These are phyloP conservation scores for Raffaelea albimanens DNA, from an alignment of 2,329 filamentous ascomycete genomes.

Conservation along the genomic window DNA sequence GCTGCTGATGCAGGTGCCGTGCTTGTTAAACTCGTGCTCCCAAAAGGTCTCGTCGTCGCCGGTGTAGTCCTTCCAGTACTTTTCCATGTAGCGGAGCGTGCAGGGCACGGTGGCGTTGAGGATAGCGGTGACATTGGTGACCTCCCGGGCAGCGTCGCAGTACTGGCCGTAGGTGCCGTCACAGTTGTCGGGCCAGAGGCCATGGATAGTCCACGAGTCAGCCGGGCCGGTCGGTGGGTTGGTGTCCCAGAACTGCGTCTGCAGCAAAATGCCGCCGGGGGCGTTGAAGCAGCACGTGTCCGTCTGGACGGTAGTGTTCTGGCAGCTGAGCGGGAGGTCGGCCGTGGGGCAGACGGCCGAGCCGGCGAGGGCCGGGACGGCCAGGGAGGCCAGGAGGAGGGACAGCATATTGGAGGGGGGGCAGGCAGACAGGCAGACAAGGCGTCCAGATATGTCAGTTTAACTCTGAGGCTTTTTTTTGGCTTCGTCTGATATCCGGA, in stretches of 20 bases:
- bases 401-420: no score
- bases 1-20: constrained; percentile 57
- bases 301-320: constrained; percentile 4
- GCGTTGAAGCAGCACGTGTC: constrained; percentile 7
- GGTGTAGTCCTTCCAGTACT: constrained; percentile 51
- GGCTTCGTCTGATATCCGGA: no score
- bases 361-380: no score
- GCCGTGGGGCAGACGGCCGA: constrained; percentile 4
- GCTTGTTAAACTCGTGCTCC: constrained; percentile 60
- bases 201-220: constrained; percentile 50
- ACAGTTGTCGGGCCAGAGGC: constrained; percentile 44
- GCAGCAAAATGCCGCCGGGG: constrained; percentile 7
- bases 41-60: constrained; percentile 51
- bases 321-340: neutral
- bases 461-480: no score
- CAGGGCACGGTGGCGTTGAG: constrained; percentile 42
- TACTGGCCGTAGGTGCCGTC: constrained; percentile 55
- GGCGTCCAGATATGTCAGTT: no score
- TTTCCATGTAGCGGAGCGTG: constrained; percentile 56
- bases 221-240: constrained; percentile 47
- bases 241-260: constrained; percentile 56
- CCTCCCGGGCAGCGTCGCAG: constrained; percentile 54
- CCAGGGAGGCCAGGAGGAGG: no score
- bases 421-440: no score
- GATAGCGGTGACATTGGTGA: constrained; percentile 54